Percentiles rank a stretch among this genome's conserved stretches.
Evolutionary conservation across 768 basidiomycete species (phyloP).

Genomic region (Gyrodon lividus): DNA sequence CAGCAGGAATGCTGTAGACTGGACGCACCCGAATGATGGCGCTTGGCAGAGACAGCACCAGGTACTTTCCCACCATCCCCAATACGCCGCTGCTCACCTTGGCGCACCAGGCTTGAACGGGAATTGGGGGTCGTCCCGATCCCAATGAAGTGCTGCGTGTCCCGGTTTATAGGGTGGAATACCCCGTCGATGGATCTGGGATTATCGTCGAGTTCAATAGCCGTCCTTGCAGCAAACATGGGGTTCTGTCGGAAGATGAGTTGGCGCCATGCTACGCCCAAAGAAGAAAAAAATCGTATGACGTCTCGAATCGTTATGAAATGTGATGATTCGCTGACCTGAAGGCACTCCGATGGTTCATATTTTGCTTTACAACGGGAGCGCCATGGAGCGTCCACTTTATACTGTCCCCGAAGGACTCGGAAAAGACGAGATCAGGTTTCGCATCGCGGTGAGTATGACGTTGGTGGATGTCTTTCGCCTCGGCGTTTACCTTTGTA

Average conservation of each 20-base stretch:
- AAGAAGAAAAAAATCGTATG: too few species aligned
- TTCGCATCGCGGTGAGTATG: background rate
- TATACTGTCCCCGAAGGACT: background rate
- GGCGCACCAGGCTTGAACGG: conserved; percentile 1
- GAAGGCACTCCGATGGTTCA: background rate
- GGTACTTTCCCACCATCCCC: background rate
- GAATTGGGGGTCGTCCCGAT: background rate
- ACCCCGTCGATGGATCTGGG: too few species aligned
- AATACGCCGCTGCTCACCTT: background rate
- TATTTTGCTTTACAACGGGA: background rate
- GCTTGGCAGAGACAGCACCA: too few species aligned
- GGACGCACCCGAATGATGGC: background rate
- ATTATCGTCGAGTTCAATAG: conserved; percentile 4
- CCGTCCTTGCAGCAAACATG: background rate
- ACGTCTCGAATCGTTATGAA: too few species aligned
- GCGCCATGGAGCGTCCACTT: background rate
- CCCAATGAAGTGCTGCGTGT: background rate
- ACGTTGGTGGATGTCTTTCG: too few species aligned
- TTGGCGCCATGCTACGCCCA: too few species aligned
- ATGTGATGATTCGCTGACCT: background rate
- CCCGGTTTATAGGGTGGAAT: background rate
- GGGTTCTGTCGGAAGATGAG: conserved; percentile 5
- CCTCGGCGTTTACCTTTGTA: conserved; percentile 3
- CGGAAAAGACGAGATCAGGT: background rate
- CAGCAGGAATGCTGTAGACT: background rate